Evolutionary conservation across 768 basidiomycete genomes (phyloP).

Genomic region (Boletus vermiculosoides): DNA sequence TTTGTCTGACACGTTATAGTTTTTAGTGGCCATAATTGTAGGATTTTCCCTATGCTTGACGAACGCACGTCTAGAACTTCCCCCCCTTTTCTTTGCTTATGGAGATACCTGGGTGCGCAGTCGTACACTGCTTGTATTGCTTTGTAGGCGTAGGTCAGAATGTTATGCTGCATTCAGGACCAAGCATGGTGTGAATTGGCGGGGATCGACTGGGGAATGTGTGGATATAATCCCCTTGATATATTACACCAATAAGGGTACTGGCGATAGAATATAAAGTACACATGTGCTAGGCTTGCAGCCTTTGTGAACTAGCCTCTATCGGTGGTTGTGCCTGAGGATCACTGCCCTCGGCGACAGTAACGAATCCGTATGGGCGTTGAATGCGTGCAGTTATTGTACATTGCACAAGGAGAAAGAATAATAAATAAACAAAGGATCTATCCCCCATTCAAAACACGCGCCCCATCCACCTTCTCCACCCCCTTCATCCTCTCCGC

Average conservation of each 20-base stretch:
- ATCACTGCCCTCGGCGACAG: not conserved
- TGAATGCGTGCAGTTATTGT: not conserved
- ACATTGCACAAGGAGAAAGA: not conserved
- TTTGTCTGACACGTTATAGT: not conserved
- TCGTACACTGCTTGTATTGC: constrained; percentile 13
- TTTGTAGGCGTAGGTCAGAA: constrained; percentile 1
- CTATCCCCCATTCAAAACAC: too few relatives aligned
- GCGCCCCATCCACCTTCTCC: not conserved
- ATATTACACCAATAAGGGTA: not conserved
- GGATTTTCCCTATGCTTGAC: not conserved
- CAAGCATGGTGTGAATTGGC: not conserved
- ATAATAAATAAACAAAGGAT: not conserved
- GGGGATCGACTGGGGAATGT: too few relatives aligned
- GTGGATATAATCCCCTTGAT: not conserved
- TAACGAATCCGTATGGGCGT: not conserved
- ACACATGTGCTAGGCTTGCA: too few relatives aligned
- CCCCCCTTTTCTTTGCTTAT: not conserved
- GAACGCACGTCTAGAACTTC: constrained; percentile 12
- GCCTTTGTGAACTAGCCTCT: too few relatives aligned
- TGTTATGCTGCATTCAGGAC: constrained; percentile 1
- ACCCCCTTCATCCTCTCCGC: not conserved
- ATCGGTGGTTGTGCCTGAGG: not conserved
- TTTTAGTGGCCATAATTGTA: not conserved
- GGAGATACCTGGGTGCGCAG: constrained; percentile 7
- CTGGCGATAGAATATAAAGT: too few relatives aligned